Conservation (phyloP, 768 basidiomycete species). For the Leucosporidium scottii region DNA sequence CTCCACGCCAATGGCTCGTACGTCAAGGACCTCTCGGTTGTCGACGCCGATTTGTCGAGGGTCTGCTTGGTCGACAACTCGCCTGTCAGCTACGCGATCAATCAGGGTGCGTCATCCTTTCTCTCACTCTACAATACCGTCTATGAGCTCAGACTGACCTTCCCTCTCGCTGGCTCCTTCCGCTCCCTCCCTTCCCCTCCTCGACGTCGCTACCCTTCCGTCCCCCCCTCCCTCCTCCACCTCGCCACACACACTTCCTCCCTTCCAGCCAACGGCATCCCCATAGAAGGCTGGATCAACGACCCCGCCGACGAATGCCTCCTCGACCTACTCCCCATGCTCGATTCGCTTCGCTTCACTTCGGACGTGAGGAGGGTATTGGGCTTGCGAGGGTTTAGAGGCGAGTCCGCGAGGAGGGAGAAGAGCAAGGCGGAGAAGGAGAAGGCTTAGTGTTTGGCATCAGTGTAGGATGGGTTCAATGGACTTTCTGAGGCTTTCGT, state of each 20-base stretch:
- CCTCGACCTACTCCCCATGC: constrained; percentile 85
- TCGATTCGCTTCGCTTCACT: constrained; percentile 93
- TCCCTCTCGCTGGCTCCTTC: too few relatives aligned
- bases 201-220: too few relatives aligned
- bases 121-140: too few relatives aligned
- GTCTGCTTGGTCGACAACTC: constrained; percentile 96
- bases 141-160: too few relatives aligned
- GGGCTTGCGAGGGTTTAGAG: constrained; percentile 52
- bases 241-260: neutral
- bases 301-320: constrained; percentile 95
- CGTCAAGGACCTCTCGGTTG: constrained; percentile 80
- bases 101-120: constrained; percentile 62
- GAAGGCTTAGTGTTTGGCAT: too few relatives aligned
- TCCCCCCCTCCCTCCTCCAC: neutral
- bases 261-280: constrained; percentile 82
- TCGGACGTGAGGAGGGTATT: constrained; percentile 88
- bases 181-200: too few relatives aligned
- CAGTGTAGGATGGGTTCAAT: too few relatives aligned
- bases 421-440: too few relatives aligned
- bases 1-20: constrained; percentile 89
- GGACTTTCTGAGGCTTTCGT: too few relatives aligned
- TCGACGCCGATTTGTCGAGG: constrained; percentile 83
- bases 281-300: constrained; percentile 98
- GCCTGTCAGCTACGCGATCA: constrained; percentile 80
- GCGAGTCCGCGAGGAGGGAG: neutral